Evolutionary conservation across 257 asterid species (phyloP), one percentile per base, ranked within the genome.

Genomic region (Ehretia macrophylla): DNA sequence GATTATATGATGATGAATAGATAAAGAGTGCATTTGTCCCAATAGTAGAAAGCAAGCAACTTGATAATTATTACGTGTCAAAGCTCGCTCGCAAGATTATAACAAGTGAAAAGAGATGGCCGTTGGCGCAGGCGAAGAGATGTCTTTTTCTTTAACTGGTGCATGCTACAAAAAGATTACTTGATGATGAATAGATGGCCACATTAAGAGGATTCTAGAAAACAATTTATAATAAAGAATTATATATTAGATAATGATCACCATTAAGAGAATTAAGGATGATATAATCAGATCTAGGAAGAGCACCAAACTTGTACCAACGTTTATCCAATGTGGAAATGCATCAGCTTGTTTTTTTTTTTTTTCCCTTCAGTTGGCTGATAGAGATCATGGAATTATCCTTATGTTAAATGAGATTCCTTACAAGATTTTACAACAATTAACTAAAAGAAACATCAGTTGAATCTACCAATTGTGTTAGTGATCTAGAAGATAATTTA

Each of bases 401-500:
- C 71, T 62, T 66, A 46, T 56, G 73, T 62, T 58, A 60, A 75
- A 55, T 52, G 52, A 55, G 62, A 58, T 67, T 62, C 27, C 35
- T 60, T 57, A 48, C 45, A 40, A 47, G 37, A 52, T 62, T 9
- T 52, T 4, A 13, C 14, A 17, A 16, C 12, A 8, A 75, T 75
- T 65, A 70, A 67, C 71, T 59, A 63, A 72, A 69, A 65, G 65
- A 72, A 56, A 21, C 44, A 64, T 69, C 16, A 60, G 65, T 62
- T 47, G n/a, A 23, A 72, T 70, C 59, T 58, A 64, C 55, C 62
- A 71, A 38, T 59, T 51, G 62, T 56, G 48, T 51, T 67, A 65
- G 46, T 65, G 53, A 68, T 55, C 22, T 55, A 56, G 21, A 73
- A 77, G 95, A 80, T 87, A 77, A 76, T 68, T 46, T 77, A 75